Evolutionary conservation across 2,329 filamentous ascomycete genomes (phyloP).

Genomic region (Diplodia scrobiculata): DNA sequence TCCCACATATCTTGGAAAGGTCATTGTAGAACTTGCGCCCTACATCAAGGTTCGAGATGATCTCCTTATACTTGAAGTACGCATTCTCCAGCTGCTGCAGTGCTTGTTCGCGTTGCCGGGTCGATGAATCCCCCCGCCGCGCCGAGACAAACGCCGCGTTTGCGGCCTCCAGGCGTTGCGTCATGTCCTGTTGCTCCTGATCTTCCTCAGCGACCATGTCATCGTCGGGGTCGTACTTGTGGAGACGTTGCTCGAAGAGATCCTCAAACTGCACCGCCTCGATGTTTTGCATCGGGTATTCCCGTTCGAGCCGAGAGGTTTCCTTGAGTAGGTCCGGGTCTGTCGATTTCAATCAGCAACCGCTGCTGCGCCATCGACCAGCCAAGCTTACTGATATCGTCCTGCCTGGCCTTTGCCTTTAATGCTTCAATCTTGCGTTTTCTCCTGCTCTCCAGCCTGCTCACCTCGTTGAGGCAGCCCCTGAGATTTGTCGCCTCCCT

Average conservation of each 20-base stretch:
- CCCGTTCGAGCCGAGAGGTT: conserved; percentile 79
- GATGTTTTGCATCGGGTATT: conserved; percentile 80
- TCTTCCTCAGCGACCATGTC: conserved; percentile 70
- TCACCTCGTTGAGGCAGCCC: conserved; percentile 80
- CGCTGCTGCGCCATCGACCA: conserved; percentile 10
- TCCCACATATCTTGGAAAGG: conserved; percentile 79
- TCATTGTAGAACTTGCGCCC: conserved; percentile 98
- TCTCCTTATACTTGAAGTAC: conserved; percentile 95
- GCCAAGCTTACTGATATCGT: conserved; percentile 71
- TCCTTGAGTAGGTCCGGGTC: conserved; percentile 78
- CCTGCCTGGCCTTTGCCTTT: conserved; percentile 75
- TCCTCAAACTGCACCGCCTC: conserved; percentile 88
- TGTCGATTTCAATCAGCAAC: conserved; percentile 34
- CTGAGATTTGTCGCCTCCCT: conserved; percentile 75
- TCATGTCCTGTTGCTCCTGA: conserved; percentile 72
- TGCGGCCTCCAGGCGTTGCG: conserved; percentile 69
- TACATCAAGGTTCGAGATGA: conserved; percentile 85
- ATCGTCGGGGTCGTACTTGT: conserved; percentile 77
- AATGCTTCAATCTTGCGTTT: conserved; percentile 77
- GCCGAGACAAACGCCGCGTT: conserved; percentile 78
- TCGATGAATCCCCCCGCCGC: conserved; percentile 66
- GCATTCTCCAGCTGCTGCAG: conserved; percentile 87
- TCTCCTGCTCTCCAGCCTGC: conserved; percentile 76
- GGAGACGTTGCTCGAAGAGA: conserved; percentile 81
- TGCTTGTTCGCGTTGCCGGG: conserved; percentile 77